Evolutionary conservation across 108 stramenopile species (phyloP).

Genomic region (Schizochytrium sp.): DNA sequence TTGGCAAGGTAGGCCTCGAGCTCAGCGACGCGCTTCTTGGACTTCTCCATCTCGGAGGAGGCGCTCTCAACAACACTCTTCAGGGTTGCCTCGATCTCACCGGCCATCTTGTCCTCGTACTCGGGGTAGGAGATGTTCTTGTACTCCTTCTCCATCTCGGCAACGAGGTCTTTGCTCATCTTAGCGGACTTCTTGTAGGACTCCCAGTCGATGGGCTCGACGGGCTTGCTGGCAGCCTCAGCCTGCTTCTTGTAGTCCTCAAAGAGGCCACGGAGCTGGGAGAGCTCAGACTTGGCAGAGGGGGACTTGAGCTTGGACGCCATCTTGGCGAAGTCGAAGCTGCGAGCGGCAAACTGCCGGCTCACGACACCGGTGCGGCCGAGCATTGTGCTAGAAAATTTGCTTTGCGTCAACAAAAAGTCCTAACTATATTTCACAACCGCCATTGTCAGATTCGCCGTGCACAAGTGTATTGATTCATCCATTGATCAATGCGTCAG

Average conservation of each 20-base stretch:
- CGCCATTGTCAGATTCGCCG: too few relatives aligned
- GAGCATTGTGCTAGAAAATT: background rate
- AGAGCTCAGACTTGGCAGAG: conserved; percentile 30
- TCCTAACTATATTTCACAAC: too few relatives aligned
- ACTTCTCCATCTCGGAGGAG: background rate
- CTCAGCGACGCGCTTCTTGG: conserved; percentile 16
- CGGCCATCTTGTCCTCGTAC: background rate
- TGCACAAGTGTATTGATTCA: too few relatives aligned
- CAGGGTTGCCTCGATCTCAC: background rate
- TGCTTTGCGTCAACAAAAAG: too few relatives aligned
- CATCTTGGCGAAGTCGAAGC: conserved; percentile 40
- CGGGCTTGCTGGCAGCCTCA: conserved; percentile 20
- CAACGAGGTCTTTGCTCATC: background rate
- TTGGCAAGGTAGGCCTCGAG: conserved; percentile 33
- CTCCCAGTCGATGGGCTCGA: conserved; percentile 55
- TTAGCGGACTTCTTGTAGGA: conserved; percentile 38
- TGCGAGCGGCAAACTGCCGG: conserved; percentile 43
- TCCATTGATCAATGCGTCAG: too few relatives aligned
- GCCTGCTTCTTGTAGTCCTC: conserved; percentile 13
- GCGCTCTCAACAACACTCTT: background rate
- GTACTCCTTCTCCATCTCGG: conserved; percentile 55
- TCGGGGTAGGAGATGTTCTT: conserved; percentile 13
- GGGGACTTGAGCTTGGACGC: conserved; percentile 4
- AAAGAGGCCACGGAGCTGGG: conserved; percentile 44
- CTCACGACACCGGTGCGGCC: conserved; percentile 15